Evolutionary conservation across 202 grass and related monocot species (phyloP).

Genomic region (Cymbopogon flexuosus): DNA sequence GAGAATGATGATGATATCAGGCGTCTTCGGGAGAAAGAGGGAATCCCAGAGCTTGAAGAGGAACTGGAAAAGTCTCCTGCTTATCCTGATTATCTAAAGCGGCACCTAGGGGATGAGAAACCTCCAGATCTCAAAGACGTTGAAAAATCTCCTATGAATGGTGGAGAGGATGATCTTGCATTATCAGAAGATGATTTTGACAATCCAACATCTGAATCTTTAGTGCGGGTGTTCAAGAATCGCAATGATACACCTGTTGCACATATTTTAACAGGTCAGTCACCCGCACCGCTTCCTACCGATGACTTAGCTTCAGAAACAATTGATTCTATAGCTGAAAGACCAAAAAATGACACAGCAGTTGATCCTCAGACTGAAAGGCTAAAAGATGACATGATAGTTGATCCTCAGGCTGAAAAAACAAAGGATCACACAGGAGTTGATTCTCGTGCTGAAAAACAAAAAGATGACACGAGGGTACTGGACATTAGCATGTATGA

Average conservation of each 20-base stretch:
- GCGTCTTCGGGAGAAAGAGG: conserved; percentile 72
- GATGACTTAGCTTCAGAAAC: conserved; percentile 31
- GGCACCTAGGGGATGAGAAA: conserved; percentile 33
- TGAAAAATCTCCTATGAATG: conserved; percentile 51
- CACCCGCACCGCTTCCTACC: conserved; percentile 30
- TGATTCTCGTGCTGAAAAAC: conserved; percentile 21
- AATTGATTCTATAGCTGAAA: not conserved
- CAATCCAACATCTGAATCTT: conserved; percentile 60
- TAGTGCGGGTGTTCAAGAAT: conserved; percentile 80
- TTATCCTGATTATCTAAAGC: conserved; percentile 23
- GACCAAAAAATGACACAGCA: not conserved
- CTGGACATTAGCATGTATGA: conserved; percentile 58
- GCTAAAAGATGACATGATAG: not conserved
- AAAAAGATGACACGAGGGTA: conserved; percentile 32
- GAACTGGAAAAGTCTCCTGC: conserved; percentile 54
- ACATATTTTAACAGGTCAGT: conserved; percentile 38
- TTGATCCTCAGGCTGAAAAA: not conserved
- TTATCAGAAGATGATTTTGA: conserved; percentile 93
- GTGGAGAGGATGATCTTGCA: conserved; percentile 56
- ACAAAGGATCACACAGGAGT: not conserved
- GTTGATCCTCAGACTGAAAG: not conserved
- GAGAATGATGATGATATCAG: conserved; percentile 75
- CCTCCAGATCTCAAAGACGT: conserved; percentile 51
- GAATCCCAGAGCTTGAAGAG: conserved; percentile 92
- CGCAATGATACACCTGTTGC: conserved; percentile 50